Conservation (phyloP, 2,329 filamentous ascomycete genomes). For the Sporothrix protearum region DNA sequence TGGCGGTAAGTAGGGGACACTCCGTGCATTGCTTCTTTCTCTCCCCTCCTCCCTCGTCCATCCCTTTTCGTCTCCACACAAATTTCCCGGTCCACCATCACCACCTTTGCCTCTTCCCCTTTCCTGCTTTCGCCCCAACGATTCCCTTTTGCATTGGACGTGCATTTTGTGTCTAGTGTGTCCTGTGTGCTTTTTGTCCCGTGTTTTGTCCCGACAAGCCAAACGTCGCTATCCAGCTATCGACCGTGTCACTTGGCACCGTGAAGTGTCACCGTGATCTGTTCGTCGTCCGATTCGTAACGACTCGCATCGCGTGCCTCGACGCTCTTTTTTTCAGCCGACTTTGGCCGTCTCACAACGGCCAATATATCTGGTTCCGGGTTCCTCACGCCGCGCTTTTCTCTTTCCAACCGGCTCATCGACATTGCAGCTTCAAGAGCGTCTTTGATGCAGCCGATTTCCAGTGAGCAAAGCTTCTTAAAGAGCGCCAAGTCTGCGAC, state of each 20-base stretch:
- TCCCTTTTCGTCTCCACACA: conserved; percentile 20
- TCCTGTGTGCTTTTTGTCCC: not conserved
- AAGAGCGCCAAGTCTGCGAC: not conserved
- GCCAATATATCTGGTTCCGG: not conserved
- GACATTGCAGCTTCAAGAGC: not conserved
- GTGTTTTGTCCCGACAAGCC: not conserved
- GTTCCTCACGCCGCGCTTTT: too few species aligned
- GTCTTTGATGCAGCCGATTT: not conserved
- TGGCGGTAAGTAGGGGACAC: conserved; percentile 48
- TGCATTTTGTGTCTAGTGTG: not conserved
- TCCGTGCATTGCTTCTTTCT: conserved; percentile 22
- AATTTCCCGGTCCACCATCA: conserved; percentile 1
- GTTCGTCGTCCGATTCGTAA: not conserved
- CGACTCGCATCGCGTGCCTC: not conserved
- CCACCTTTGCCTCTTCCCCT: not conserved
- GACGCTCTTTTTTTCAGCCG: not conserved
- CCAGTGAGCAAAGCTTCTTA: not conserved
- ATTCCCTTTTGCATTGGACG: not conserved
- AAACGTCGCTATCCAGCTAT: not conserved
- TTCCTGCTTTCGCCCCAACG: not conserved
- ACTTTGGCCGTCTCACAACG: not conserved
- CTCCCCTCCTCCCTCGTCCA: conserved; percentile 19
- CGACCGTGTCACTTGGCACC: conserved; percentile 3
- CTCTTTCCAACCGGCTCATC: not conserved
- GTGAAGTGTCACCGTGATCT: not conserved